phyloP scores from a whole-genome alignment of 164 flowering plant species.

The Annona squamosa region DNA sequence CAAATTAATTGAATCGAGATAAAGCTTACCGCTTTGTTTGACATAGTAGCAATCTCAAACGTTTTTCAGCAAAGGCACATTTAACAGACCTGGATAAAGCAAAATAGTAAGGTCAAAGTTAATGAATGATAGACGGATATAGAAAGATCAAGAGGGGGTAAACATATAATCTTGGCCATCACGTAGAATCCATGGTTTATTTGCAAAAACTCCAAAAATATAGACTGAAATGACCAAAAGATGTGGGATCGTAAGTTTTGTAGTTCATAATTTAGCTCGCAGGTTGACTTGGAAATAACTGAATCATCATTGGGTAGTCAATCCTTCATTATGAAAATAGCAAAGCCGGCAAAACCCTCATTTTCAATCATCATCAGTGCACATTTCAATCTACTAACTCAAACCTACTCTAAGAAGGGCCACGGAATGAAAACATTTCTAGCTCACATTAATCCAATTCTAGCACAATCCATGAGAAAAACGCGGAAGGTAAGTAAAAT shows the following conservation, averaged over 20 bases:
- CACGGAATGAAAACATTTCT: background rate
- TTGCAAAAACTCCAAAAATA: background rate
- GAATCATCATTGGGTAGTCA: background rate
- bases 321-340: background rate
- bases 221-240: background rate
- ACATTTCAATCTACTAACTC: background rate
- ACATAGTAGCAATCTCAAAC: conserved; percentile 3
- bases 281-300: background rate
- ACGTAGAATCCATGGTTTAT: background rate
- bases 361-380: background rate
- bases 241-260: background rate
- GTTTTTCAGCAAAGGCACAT: conserved; percentile 2
- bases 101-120: background rate
- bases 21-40: conserved; percentile 7
- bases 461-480: no score
- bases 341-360: background rate
- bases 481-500: background rate
- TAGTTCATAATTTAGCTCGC: background rate
- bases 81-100: background rate
- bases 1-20: background rate
- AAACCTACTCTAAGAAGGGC: background rate
- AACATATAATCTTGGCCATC: no score
- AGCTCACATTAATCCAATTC: background rate
- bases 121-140: background rate
- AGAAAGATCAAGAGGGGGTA: no score